Base-by-base conservation (phyloP, 345 rosid genomes). In the Theobroma cacao region DNA sequence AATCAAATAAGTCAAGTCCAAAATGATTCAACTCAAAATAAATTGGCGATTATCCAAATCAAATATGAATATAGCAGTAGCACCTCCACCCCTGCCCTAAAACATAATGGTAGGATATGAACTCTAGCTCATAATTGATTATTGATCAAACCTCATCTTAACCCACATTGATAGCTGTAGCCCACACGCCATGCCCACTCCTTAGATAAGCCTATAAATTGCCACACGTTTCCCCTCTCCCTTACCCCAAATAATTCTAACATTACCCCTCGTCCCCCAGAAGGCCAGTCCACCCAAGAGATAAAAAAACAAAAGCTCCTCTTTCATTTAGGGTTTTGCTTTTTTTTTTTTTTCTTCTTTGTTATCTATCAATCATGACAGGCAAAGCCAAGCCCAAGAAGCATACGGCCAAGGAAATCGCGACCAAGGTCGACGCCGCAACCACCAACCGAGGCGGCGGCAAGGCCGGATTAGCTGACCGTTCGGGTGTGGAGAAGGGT, bases 351-450 rank as follows among this genome's bases (percentile, higher is more conserved):
- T 34, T 10, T 18, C 62, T 24, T 60, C 68, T 22, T 22, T 43
- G 70, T 77, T 75, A 76, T 76, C 72, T 43, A 22, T 36, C 84
- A 79, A 38, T 22, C 66, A 93, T 93, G 96, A 93, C 98, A 0
- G 98, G 98, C 7, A 95, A 95, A 90, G 98, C 99, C 24, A 93
- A 95, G 94, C 99, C 99, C 18, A 95, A 95, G 96, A 95, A 95
- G 94, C 99, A 95, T 85, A 93, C 99, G 48, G 97, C 99, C 63
- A 95, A 95, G 87, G 99, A 93, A 89, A 84, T 95, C 80, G 89
- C 91, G 10, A 81, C 95, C 18, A 95, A 95, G 87, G 79, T 86
- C 56, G 99, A 95, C 80, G 98, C 98, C 0, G 99, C 99, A 24
- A 83, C 87, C 22, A 95, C 99, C 8, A 95, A 90, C 87, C 83